These are phyloP conservation scores for Pseudogymnoascus sp. DNA, from an alignment of 2,329 filamentous ascomycete genomes.

Conservation along the genomic window DNA sequence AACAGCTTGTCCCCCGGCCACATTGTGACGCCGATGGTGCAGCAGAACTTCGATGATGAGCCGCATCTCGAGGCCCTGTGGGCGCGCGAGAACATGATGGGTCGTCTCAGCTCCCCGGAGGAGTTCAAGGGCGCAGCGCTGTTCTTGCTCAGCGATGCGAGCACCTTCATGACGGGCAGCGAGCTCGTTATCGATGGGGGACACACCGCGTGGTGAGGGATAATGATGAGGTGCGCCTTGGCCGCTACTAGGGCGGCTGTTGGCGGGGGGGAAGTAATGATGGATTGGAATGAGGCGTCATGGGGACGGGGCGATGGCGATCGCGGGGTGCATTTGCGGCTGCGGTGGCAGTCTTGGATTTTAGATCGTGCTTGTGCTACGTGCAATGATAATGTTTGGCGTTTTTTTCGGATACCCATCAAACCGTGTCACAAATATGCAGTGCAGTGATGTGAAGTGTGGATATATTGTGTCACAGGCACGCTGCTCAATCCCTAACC, in stretches of 20 bases:
- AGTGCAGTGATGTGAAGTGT: background rate
- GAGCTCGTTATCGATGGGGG: slow-evolving; percentile 65
- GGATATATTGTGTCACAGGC: background rate
- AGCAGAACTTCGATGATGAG: slow-evolving; percentile 65
- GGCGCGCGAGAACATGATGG: slow-evolving; percentile 81
- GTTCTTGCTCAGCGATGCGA: slow-evolving; percentile 58
- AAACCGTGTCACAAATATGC: background rate
- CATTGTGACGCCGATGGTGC: slow-evolving; percentile 76
- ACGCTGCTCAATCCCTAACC: background rate
- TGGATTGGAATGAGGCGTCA: background rate
- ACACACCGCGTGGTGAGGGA: slow-evolving; percentile 36
- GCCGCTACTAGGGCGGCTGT: background rate
- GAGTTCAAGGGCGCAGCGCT: slow-evolving; percentile 65
- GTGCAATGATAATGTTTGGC: slow-evolving; percentile 4
- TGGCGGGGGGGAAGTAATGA: background rate
- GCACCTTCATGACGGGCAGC: slow-evolving; percentile 61
- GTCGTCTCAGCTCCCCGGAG: slow-evolving; percentile 54
- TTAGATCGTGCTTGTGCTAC: background rate
- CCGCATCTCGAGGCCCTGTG: slow-evolving; percentile 61
- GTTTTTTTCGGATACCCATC: background rate
- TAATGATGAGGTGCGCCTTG: background rate
- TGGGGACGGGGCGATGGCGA: background rate
- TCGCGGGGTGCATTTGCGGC: background rate
- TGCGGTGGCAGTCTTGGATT: background rate
- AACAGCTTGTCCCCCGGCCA: slow-evolving; percentile 77